Evolutionary conservation across 1,139 yeast species (phyloP).

Genomic region (Taphrina pruni): DNA sequence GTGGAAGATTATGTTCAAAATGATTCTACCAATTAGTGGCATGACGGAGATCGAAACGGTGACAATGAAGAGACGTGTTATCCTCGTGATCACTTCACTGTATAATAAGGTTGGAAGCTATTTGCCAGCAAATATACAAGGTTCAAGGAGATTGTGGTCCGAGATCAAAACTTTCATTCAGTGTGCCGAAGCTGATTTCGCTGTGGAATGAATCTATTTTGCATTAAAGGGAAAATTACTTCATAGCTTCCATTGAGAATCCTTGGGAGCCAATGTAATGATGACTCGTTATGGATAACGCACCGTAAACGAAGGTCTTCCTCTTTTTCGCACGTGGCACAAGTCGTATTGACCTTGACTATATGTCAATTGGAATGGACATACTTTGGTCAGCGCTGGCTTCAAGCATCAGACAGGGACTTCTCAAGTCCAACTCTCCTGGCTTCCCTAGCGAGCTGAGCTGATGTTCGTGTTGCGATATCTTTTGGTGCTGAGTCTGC

Average conservation of each 20-base stretch:
- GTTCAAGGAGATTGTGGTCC: not conserved
- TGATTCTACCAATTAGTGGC: not conserved
- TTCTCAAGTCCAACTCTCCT: not conserved
- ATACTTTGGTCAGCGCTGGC: too few species aligned
- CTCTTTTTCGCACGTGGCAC: too few species aligned
- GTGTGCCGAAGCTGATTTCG: constrained; percentile 1
- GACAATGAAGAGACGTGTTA: not conserved
- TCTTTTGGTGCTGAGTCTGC: constrained; percentile 93
- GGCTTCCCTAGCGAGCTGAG: constrained; percentile 3
- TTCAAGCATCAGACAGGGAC: too few species aligned
- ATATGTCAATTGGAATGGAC: too few species aligned
- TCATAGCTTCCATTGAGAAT: not conserved
- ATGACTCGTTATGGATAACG: too few species aligned
- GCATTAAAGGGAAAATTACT: not conserved
- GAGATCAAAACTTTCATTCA: constrained; percentile 5
- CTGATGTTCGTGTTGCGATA: constrained; percentile 61
- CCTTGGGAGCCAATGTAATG: too few species aligned
- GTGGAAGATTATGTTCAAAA: constrained; percentile 2
- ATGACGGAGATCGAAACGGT: constrained; percentile 4
- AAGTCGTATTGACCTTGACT: too few species aligned
- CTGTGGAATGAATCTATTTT: not conserved
- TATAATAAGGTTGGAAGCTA: not conserved
- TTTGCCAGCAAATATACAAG: not conserved
- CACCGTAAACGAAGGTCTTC: too few species aligned
- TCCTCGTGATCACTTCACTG: not conserved